Evolutionary conservation across 495 filamentous ascomycete species (phyloP).

Genomic region (Elaphomyces granulatus): DNA sequence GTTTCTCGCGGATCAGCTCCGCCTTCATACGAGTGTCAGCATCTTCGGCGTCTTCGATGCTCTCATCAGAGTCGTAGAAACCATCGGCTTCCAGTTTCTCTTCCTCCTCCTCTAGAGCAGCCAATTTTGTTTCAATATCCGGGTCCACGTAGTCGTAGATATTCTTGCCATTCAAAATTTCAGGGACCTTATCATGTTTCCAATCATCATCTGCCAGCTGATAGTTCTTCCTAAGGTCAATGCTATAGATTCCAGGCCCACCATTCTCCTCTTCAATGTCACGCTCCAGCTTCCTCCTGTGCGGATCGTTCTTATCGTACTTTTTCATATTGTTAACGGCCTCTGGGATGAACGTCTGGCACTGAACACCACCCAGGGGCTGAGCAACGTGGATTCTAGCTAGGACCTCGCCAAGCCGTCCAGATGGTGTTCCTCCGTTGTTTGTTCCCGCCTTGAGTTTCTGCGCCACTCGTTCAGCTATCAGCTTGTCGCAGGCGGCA

Average conservation of each 20-base stretch:
- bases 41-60: slow-evolving; percentile 67
- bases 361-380: slow-evolving; percentile 62
- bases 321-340: slow-evolving; percentile 65
- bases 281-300: slow-evolving; percentile 60
- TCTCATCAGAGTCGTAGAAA: slow-evolving; percentile 56
- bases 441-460: slow-evolving; percentile 83
- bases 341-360: slow-evolving; percentile 81
- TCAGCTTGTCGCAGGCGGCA: slow-evolving; percentile 78
- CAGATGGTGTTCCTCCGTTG: slow-evolving; percentile 53
- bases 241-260: slow-evolving; percentile 87
- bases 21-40: slow-evolving; percentile 82
- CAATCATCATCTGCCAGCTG: slow-evolving; percentile 70
- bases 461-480: slow-evolving; percentile 84
- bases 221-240: slow-evolving; percentile 80
- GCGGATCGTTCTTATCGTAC: slow-evolving; percentile 78
- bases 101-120: slow-evolving; percentile 86
- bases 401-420: slow-evolving; percentile 76
- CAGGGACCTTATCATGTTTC: slow-evolving; percentile 93
- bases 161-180: slow-evolving; percentile 86
- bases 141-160: slow-evolving; percentile 95
- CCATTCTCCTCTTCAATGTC: slow-evolving; percentile 89
- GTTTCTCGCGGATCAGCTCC: slow-evolving; percentile 88
- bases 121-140: slow-evolving; percentile 84
- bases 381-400: slow-evolving; percentile 90
- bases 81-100: slow-evolving; percentile 76